Evolutionary conservation across 345 rosid species (phyloP).

Genomic region (Brassica nigra): DNA sequence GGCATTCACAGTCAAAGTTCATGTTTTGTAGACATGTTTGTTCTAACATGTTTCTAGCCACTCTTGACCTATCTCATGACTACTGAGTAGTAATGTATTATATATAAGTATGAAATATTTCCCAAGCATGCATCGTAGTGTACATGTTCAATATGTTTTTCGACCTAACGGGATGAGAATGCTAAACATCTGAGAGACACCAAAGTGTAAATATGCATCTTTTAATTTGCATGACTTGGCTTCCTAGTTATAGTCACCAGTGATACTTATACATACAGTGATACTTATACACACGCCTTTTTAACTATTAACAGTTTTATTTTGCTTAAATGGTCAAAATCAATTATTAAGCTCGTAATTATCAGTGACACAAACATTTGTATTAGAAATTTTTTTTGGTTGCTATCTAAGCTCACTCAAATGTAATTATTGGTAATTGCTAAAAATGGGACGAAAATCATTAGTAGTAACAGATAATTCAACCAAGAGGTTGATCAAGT

Average conservation of each 20-base stretch:
- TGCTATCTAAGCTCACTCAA: not conserved
- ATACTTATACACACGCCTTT: not conserved
- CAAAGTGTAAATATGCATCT: not conserved
- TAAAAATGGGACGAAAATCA: not conserved
- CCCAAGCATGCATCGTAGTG: not conserved
- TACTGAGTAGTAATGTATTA: not conserved
- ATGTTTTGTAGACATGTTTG: not conserved
- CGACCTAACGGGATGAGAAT: conserved; percentile 3
- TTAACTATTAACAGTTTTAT: not conserved
- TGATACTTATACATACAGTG: not conserved
- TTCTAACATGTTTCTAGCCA: not conserved
- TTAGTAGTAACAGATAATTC: not conserved
- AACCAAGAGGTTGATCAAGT: not conserved
- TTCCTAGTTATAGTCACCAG: not conserved
- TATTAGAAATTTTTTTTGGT: not conserved
- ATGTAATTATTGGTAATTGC: not conserved
- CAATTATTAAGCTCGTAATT: not conserved
- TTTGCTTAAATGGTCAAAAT: not conserved
- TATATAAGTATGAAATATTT: not conserved
- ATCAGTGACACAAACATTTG: not conserved
- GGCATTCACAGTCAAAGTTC: not conserved
- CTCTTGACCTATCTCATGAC: not conserved
- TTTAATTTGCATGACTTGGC: not conserved
- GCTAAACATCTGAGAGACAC: not conserved
- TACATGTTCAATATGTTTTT: not conserved